Evolutionary conservation across 129 eudicot genomes (phyloP), one percentile per base, ranked within the genome.

Genomic region (Smallanthus sonchifolius): DNA sequence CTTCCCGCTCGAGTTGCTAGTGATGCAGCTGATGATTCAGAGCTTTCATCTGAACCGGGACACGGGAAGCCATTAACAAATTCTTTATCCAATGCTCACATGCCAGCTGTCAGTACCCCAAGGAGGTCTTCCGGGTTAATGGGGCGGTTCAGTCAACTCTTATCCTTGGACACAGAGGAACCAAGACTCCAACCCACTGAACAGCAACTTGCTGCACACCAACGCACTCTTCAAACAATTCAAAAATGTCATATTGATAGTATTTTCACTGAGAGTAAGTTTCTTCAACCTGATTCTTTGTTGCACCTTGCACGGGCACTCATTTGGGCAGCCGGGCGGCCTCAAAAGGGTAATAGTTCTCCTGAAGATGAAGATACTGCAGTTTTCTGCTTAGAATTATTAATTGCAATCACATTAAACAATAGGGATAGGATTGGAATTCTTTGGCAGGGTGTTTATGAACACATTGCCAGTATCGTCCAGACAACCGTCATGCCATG

Each of bases 111-210:
- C 40, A 92, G 96, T 64, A 88, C 96, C 48, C 97, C 97, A 20
- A 78, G 95, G 65, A 81, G 97, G 77, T 88, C 97, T 17, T 92
- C 96, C 14, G 96, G 96, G 56, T 84, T 92, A 30, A 92, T 92
- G 97, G 97, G 96, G 17, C 89, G 97, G 10, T 92, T 92, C 83
- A 92, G 97, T 80, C 96, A 92, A 75, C 90, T 92, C 64, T 80
- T 92, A 62, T 92, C 97, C 52, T 86, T 92, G 4, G 96, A 89
- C 65, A 87, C 97, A 45, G 97, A 92, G 81, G 97, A 92, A 82
- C 96, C 96, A 37, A 83, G 92, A 69, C 84, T 91, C 63, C 92
- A 91, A 72, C 96, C 97, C 48, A 88, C 96, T 10, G 96, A 92
- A 10, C 96, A 92, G 81, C 96, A 92, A 67, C 96, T 92, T 65